Percentiles rank a stretch among this genome's conserved stretches.
Conservation (phyloP, 2,329 filamentous ascomycete genomes). For the Scytalidium sp. region DNA sequence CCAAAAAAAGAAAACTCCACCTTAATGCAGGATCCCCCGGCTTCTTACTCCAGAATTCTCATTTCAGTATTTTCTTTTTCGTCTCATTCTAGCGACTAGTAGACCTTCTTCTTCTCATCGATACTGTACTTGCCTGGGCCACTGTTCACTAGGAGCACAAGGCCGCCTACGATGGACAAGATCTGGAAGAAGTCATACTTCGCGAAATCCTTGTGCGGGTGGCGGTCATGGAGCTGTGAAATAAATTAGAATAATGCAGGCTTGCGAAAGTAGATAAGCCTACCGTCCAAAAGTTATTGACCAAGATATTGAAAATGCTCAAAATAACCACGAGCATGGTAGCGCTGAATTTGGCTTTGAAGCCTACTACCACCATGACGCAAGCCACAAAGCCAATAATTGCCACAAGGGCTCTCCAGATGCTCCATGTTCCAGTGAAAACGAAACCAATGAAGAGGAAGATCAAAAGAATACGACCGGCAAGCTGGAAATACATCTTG, state of each 20-base stretch:
- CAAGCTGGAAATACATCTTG: slow-evolving; percentile 99
- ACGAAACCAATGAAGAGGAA: slow-evolving; percentile 98
- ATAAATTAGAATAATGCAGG: slow-evolving; percentile 18
- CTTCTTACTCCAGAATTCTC: slow-evolving; percentile 12
- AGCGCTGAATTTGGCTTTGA: slow-evolving; percentile 99
- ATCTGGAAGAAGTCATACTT: slow-evolving; percentile 99
- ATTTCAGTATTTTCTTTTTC: slow-evolving; percentile 5
- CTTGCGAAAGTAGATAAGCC: slow-evolving; percentile 34
- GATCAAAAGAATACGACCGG: slow-evolving; percentile 90
- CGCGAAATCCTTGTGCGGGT: slow-evolving; percentile 99
- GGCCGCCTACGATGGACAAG: slow-evolving; percentile 93
- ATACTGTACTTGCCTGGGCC: slow-evolving; percentile 96
- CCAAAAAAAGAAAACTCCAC: slow-evolving; percentile 19
- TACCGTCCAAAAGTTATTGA: slow-evolving; percentile 99
- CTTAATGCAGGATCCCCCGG: slow-evolving; percentile 18
- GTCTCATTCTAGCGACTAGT: slow-evolving; percentile 48
- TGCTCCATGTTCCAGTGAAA: slow-evolving; percentile 88
- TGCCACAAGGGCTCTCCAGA: slow-evolving; percentile 84
- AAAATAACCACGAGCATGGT: slow-evolving; percentile 92
- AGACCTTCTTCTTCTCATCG: slow-evolving; percentile 99
- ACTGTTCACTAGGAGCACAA: slow-evolving; percentile 96
- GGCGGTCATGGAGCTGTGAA: slow-evolving; percentile 83
- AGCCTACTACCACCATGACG: slow-evolving; percentile 97
- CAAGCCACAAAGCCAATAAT: slow-evolving; percentile 85
- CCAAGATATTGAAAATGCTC: slow-evolving; percentile 92